phyloP scores from a whole-genome alignment of 1,139 yeast species.

The Lipomyces yarrowii region DNA sequence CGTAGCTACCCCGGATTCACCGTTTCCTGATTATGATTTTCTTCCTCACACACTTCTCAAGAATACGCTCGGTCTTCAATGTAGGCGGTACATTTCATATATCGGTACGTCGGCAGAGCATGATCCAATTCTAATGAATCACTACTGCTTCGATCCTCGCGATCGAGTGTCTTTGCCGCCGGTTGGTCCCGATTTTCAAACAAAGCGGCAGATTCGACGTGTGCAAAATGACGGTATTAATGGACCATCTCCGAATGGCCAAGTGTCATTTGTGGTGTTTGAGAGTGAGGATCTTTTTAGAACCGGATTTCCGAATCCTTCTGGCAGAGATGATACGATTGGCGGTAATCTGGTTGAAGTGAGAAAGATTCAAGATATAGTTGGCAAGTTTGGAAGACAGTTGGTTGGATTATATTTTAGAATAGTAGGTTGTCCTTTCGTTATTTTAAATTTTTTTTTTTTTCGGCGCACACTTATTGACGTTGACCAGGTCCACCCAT shows the following conservation, averaged over 20 bases:
- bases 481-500: constrained; percentile 32
- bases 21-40: constrained; percentile 38
- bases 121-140: constrained; percentile 35
- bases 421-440: constrained; percentile 16
- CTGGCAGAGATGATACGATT: constrained; percentile 32
- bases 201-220: constrained; percentile 27
- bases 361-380: constrained; percentile 34
- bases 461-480: background rate
- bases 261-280: constrained; percentile 34
- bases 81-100: constrained; percentile 37
- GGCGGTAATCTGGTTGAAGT: constrained; percentile 34
- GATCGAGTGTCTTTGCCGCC: constrained; percentile 33
- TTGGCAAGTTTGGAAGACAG: constrained; percentile 34
- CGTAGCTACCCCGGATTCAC: constrained; percentile 32
- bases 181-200: constrained; percentile 23
- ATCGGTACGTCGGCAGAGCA: constrained; percentile 38
- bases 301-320: constrained; percentile 26
- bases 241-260: constrained; percentile 11
- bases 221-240: constrained; percentile 16
- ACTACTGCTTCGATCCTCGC: constrained; percentile 34
- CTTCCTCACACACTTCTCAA: constrained; percentile 36
- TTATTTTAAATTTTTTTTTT: background rate
- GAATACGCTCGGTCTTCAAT: constrained; percentile 38
- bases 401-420: constrained; percentile 34
- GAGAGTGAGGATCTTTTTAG: constrained; percentile 33